A percentile compares a stretch with the other conserved stretches of the same genome.
Conservation (phyloP, 176 grass and related monocot species). For the sorghum (Sorghum bicolor) region DNA sequence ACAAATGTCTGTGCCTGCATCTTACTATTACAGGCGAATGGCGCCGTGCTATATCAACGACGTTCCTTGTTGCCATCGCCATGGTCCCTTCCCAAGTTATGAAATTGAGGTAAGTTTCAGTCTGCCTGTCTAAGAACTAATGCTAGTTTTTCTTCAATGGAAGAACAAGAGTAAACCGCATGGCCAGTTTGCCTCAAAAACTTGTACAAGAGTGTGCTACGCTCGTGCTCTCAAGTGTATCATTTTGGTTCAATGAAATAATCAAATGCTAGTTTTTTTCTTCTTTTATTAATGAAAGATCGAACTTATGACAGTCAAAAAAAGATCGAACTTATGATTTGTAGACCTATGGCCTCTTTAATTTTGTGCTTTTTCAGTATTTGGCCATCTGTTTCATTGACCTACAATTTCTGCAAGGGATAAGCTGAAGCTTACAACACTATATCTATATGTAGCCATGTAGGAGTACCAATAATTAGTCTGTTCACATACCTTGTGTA, state of each 20-base stretch:
- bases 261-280: neutral
- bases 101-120: conserved; percentile 42
- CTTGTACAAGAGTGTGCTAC: no score
- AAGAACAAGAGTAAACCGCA: no score
- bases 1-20: neutral
- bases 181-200: no score
- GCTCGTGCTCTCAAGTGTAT: no score
- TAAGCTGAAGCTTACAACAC: neutral
- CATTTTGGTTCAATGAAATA: no score
- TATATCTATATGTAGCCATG: no score
- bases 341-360: neutral
- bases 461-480: neutral
- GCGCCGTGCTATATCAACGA: conserved; percentile 46
- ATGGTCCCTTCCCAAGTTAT: conserved; percentile 38
- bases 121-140: neutral
- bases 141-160: no score
- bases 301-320: no score
- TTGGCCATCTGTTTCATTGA: neutral
- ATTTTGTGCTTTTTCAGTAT: neutral
- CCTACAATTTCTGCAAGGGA: neutral
- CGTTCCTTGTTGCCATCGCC: conserved; percentile 49
- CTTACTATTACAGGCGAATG: conserved; percentile 37
- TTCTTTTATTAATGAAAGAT: neutral
- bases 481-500: neutral
- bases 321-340: neutral